A percentile compares a stretch with the other conserved stretches of the same genome.
These are phyloP conservation scores for Coprinopsis strossmayeri DNA, from an alignment of 768 basidiomycete species.

Conservation along the genomic window DNA sequence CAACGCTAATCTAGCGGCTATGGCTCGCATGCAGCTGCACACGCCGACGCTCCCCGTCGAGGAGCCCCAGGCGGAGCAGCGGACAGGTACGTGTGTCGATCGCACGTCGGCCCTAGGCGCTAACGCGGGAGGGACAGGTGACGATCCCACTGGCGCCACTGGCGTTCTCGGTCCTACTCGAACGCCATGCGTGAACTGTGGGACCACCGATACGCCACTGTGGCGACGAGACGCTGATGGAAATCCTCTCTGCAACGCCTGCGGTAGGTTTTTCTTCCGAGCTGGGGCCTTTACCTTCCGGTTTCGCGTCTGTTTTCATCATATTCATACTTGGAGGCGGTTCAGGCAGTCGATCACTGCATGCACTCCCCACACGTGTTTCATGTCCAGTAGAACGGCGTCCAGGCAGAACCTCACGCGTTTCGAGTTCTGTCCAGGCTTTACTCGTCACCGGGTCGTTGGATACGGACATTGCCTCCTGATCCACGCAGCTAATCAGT, in stretches of 20 bases:
- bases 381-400: not conserved
- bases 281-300: slow-evolving; percentile 20
- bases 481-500: too few species aligned
- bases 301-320: slow-evolving; percentile 19
- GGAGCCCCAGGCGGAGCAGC: slow-evolving; percentile 16
- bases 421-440: too few species aligned
- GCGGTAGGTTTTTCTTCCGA: slow-evolving; percentile 50
- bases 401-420: not conserved
- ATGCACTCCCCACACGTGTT: not conserved
- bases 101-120: not conserved
- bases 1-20: slow-evolving; percentile 31
- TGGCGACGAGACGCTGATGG: slow-evolving; percentile 82
- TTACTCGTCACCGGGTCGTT: too few species aligned
- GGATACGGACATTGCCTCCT: too few species aligned
- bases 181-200: slow-evolving; percentile 66
- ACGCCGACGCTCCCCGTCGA: slow-evolving; percentile 17
- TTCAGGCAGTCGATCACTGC: not conserved
- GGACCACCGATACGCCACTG: slow-evolving; percentile 70
- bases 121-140: slow-evolving; percentile 12
- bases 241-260: slow-evolving; percentile 83
- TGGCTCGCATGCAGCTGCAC: slow-evolving; percentile 39
- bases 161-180: slow-evolving; percentile 28
- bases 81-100: slow-evolving; percentile 17
- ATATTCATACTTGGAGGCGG: slow-evolving; percentile 2
- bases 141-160: slow-evolving; percentile 21